Base-by-base conservation (phyloP, 305 asterid genomes). In the Solanum aculeatissimum region DNA sequence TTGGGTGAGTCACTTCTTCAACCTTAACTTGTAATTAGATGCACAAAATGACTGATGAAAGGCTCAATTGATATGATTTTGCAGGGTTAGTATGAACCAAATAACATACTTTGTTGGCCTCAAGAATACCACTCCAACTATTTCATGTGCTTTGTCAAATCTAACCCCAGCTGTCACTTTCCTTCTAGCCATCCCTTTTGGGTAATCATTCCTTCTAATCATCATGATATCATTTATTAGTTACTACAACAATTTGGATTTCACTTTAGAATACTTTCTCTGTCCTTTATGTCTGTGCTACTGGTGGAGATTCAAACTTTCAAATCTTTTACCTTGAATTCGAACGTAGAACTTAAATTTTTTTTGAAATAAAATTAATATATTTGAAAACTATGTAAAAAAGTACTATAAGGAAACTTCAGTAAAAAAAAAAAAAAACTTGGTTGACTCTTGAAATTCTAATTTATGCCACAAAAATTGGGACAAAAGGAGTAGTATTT, bases 11-110 rank as follows among this genome's bases (percentile, higher is more conserved):
- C 0, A 18, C 49, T 54, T 43, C 42, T 63, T 82, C 54, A 42
- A 69, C 25, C 2, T 68, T 3, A 15, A 5, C 9, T 18, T 62
- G 16, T 38, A 58, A 58, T 58, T 27, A 78, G 43, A 14, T 38
- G 3, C 11, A 25, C 23, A 65, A 51, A 27, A n/a, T n/a, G n/a
- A n/a, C n/a, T 43, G 55, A 40, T 62, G 19, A 72, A 62, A 40
- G 47, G 51, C 53, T 21, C 2, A 23, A 23, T 29, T 21, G 27
- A 78, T 85, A 40, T 51, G 45, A 82, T 86, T 62, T 45, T 88
- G 91, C 97, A 96, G 99, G 83, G 97, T 91, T 6, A 90, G 98
- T 6, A 83, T 94, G 90, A 95, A 94, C 84, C 99, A 96, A 68
- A 92, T 95, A 85, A 92, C 98, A 19, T 96, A 93, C 86, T 92